Base-by-base conservation (phyloP, 2,329 filamentous ascomycete species). In the Macrophomina phaseolina region DNA sequence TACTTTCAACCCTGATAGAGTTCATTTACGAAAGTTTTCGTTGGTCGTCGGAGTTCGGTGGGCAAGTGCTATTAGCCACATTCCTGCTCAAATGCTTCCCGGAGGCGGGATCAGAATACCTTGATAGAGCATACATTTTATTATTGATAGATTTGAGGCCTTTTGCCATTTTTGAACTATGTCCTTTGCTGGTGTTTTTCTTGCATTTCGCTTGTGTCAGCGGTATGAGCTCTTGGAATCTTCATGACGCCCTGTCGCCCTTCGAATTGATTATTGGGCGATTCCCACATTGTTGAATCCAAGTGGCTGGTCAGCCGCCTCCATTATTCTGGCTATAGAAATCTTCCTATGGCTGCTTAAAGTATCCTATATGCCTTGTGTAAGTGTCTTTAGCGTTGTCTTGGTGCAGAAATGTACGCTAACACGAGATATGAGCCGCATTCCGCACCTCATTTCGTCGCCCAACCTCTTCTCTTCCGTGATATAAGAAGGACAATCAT, bases 391-490 rank as follows among this genome's bases (percentile, higher is more conserved):
- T 16, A 2, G 52, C n/a, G 34, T 9, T 62, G 42, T 62, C 58
- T 62, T 30, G 4, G 58, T 49, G 18, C 42, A 49, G 36, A 32
- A 62, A 62, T 62, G 45, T 9, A 28, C 58, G 32, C 58, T 62
- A 62, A 62, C 18, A 32, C 8, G 30, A 36, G 40, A 48, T 28
- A 36, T 30, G 45, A 38, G 28, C 6, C 46, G 11, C 58, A 62
- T 62, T 62, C 58, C 58, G 38, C 49, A 14, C 9, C 45, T 51
- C 58, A n/a, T 49, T 49, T 12, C 45, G 30, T 45, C 42, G 58
- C 45, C 58, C 42, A 48, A 46, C 56, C 56, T 46, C 23, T 23
- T 23, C 3, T 36, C 11, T 51, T 32, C 30, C 28, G 11, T 12
- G 28, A 30, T 30, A 38, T 38, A 38, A 38, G 4, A 38, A 23